A percentile compares a stretch with the other conserved stretches of the same genome.
phyloP scores from a whole-genome alignment of 2,329 filamentous ascomycete genomes.

The Xylariomycetidae sp. region DNA sequence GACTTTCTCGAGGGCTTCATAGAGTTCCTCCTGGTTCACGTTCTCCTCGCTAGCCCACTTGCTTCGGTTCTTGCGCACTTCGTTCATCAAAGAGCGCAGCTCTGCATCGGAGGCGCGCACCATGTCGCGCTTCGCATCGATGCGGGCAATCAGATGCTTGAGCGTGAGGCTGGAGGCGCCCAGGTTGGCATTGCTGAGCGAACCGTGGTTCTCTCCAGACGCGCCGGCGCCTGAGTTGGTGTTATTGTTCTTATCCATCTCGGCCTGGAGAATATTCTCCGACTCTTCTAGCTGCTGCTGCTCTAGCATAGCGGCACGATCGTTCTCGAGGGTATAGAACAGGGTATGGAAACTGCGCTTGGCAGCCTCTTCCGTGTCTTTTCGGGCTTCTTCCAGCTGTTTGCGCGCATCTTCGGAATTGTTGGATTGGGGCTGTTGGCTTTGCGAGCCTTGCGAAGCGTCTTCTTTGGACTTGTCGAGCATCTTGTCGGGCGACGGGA shows the following conservation, averaged over 20 bases:
- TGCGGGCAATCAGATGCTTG: slow-evolving; percentile 93
- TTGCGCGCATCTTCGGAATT: slow-evolving; percentile 84
- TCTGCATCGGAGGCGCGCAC: slow-evolving; percentile 92
- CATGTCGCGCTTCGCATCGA: slow-evolving; percentile 85
- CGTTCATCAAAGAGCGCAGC: slow-evolving; percentile 86
- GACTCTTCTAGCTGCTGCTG: slow-evolving; percentile 96
- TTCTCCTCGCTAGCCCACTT: slow-evolving; percentile 99
- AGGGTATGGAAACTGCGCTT: slow-evolving; percentile 87
- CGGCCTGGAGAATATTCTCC: slow-evolving; percentile 90
- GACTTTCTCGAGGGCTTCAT: slow-evolving; percentile 94
- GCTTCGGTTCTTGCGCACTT: slow-evolving; percentile 94
- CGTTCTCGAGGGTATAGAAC: slow-evolving; percentile 93
- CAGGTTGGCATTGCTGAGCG: slow-evolving; percentile 86
- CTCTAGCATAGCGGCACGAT: slow-evolving; percentile 93
- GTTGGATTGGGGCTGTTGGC: slow-evolving; percentile 45
- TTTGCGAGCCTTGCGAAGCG: slow-evolving; percentile 33
- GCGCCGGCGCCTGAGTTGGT: slow-evolving; percentile 43
- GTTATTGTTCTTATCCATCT: slow-evolving; percentile 68
- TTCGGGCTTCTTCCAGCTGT: slow-evolving; percentile 86
- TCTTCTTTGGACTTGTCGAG: slow-evolving; percentile 48
- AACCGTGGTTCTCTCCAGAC: slow-evolving; percentile 67
- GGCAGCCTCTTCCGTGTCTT: slow-evolving; percentile 81
- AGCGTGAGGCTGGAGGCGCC: slow-evolving; percentile 93
- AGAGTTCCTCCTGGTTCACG: slow-evolving; percentile 94
- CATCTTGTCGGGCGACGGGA: slow-evolving; percentile 54